phyloP scores from a whole-genome alignment of 257 asterid genomes.

The Nicotiana noctiflora region DNA sequence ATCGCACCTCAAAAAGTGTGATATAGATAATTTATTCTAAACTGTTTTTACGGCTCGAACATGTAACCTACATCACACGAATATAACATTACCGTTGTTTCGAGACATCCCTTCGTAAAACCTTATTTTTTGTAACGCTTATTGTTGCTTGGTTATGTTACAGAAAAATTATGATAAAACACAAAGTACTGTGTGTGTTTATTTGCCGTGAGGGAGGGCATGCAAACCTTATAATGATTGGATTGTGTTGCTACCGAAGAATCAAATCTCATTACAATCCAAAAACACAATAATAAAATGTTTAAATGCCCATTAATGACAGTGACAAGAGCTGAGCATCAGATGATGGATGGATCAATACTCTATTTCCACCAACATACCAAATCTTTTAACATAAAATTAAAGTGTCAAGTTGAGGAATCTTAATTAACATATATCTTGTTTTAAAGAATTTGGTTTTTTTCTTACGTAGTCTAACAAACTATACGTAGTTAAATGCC shows the following conservation, averaged over 20 bases:
- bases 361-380: background rate
- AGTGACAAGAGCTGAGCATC: slow-evolving; percentile 6
- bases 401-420: slow-evolving; percentile 7
- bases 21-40: too few species aligned
- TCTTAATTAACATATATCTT: slow-evolving; percentile 13
- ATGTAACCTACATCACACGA: too few species aligned
- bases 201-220: background rate
- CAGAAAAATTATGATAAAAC: background rate
- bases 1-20: too few species aligned
- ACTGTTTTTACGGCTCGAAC: too few species aligned
- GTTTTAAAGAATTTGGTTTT: background rate
- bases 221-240: slow-evolving; percentile 32
- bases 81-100: too few species aligned
- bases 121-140: too few species aligned
- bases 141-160: background rate
- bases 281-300: background rate
- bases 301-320: slow-evolving; percentile 3
- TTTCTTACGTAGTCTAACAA: background rate
- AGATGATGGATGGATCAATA: background rate
- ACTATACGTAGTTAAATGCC: background rate
- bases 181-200: background rate
- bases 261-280: slow-evolving; percentile 35
- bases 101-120: too few species aligned
- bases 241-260: slow-evolving; percentile 27
- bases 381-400: background rate